These are phyloP conservation scores for Jamesozyma hellenica DNA, from an alignment of 805 yeast species.

Conservation along the genomic window DNA sequence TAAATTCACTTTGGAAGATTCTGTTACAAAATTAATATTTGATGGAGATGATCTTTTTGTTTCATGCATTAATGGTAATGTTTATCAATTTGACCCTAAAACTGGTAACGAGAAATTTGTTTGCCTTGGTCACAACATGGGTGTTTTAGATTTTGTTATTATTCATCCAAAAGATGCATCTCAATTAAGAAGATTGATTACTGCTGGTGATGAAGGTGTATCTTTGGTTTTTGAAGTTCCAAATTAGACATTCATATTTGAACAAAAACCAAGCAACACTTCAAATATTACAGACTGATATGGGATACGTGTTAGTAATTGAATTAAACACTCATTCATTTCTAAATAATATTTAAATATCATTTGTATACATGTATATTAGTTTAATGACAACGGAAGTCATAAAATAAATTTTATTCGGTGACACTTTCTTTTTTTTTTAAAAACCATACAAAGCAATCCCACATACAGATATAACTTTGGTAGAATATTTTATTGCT, in stretches of 20 bases:
- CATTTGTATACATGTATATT: no score
- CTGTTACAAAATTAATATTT: conserved; percentile 73
- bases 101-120: conserved; percentile 68
- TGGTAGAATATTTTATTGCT: no score
- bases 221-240: conserved; percentile 54
- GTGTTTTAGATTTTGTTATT: conserved; percentile 75
- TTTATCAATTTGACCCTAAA: conserved; percentile 83
- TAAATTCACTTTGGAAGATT: conserved; percentile 59
- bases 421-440: no score
- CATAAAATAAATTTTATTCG: no score
- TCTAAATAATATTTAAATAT: no score
- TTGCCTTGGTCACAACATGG: conserved; percentile 90
- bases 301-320: no score
- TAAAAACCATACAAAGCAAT: no score
- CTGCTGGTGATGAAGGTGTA: conserved; percentile 97
- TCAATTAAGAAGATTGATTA: conserved; percentile 45
- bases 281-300: neutral
- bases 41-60: conserved; percentile 51
- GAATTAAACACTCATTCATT: no score
- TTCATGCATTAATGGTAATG: conserved; percentile 73
- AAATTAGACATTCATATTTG: conserved; percentile 8
- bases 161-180: conserved; percentile 34
- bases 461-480: no score
- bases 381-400: no score
- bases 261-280: neutral